Conservation (phyloP, 2,329 filamentous ascomycete genomes). For the Ilyonectria robusta region DNA sequence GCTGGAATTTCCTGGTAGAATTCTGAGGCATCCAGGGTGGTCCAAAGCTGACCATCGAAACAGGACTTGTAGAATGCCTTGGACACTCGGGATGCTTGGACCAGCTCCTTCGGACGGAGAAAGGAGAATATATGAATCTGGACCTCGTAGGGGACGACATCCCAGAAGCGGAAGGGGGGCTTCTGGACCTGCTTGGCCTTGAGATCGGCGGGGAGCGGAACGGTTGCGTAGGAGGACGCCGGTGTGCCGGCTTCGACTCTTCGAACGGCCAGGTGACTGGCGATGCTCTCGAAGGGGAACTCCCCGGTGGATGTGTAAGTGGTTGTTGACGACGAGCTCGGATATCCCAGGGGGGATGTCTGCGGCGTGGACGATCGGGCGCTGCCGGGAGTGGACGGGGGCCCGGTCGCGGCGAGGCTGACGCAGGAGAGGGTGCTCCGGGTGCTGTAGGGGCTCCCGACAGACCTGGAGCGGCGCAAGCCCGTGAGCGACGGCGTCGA, state of each 20-base stretch:
- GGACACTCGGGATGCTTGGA: slow-evolving; percentile 82
- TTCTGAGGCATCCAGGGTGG: slow-evolving; percentile 83
- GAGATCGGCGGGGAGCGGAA: slow-evolving; percentile 75
- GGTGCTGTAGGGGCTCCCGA: slow-evolving; percentile 76
- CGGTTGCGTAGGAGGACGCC: slow-evolving; percentile 60
- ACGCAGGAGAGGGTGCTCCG: slow-evolving; percentile 68
- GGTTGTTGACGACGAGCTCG: slow-evolving; percentile 55
- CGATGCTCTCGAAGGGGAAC: slow-evolving; percentile 59
- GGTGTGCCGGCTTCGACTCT: slow-evolving; percentile 67
- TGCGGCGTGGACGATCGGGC: slow-evolving; percentile 52
- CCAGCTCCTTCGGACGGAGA: slow-evolving; percentile 84
- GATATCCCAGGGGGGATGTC: slow-evolving; percentile 57
- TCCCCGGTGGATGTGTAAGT: slow-evolving; percentile 59
- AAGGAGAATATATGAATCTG: slow-evolving; percentile 83
- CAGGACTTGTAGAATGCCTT: slow-evolving; percentile 86
- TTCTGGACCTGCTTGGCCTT: slow-evolving; percentile 58
- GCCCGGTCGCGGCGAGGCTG: slow-evolving; percentile 62
- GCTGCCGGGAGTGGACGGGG: slow-evolving; percentile 47
- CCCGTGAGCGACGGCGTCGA: slow-evolving; percentile 82
- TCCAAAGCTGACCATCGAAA: slow-evolving; percentile 96
- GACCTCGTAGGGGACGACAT: slow-evolving; percentile 84
- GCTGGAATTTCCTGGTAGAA: slow-evolving; percentile 92
- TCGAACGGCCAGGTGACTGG: slow-evolving; percentile 65
- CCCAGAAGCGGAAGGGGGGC: slow-evolving; percentile 78
- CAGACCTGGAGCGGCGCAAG: slow-evolving; percentile 74